Base-by-base conservation (phyloP, 192 early-diverging fungal genomes). In the Backusella mclennaniae region DNA sequence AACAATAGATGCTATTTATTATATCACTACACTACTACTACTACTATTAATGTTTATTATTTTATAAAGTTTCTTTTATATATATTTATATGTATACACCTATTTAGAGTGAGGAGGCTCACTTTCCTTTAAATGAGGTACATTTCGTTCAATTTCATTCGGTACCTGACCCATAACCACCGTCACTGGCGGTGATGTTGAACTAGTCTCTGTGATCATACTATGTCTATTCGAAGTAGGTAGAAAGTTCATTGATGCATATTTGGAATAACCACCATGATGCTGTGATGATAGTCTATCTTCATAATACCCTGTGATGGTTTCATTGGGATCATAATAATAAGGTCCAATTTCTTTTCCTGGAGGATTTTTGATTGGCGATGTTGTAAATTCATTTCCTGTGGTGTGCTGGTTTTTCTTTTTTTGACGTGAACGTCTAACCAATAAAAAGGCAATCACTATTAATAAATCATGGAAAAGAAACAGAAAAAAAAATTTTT, bases 311-410 rank as follows among this genome's bases (percentile, higher is more conserved):
- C 56, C 56, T 29, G 23, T 11, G 3, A 63, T 26, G 8, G 56
- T 14, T 63, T 63, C 56, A 63, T 63, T 63, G 9, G 56, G 56
- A 63, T 63, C 56, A 63, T 63, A 63, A 29, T 63, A 63, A 63
- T 29, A 14, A 14, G 56, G 23, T 63, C 56, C 53, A 59, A 59
- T 21, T 59, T 59, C 53, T 26, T 26, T 2, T 59, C 23, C 23
- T 23, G 9, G 23, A 11, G 56, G 56, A 12, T 23, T 63, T 26
- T 14, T 63, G 56, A 26, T 63, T 63, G 56, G 56, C 12, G 56
- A 29, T 63, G 23, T 63, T 63, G 56, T 14, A 63, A 29, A 29
- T 3, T 63, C 56, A 29, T 63, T 26, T 63, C 3, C 9, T 29
- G 3, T 11, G n/a, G 8, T 56, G 53, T 14, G 9, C 12, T 63